Evolutionary conservation across 2,329 filamentous ascomycete genomes (phyloP).

Genomic region (Eutypa lata): DNA sequence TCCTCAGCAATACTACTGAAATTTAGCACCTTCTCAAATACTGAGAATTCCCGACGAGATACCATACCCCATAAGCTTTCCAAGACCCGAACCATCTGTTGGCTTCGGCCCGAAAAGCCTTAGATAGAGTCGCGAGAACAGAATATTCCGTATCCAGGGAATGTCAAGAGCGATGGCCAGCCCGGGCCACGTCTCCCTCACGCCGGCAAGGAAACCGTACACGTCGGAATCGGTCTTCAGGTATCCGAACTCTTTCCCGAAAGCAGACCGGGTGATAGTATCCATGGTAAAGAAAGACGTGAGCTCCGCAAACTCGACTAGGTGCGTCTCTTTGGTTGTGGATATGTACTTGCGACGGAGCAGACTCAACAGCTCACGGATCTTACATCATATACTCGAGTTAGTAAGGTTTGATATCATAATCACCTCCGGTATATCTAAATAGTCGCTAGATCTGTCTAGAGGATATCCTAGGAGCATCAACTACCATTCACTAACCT

Average conservation of each 20-base stretch:
- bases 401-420: no score
- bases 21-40: not conserved
- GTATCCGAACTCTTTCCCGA: constrained; percentile 22
- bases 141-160: constrained; percentile 12
- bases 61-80: constrained; percentile 19
- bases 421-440: no score
- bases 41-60: no score
- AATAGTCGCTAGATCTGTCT: no score
- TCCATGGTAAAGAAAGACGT: constrained; percentile 19
- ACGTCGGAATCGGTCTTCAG: constrained; percentile 15
- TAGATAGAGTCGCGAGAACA: constrained; percentile 13
- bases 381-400: no score
- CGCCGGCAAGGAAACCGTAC: constrained; percentile 11
- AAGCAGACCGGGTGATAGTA: constrained; percentile 18
- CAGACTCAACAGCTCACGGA: constrained; percentile 10
- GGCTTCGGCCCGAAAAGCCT: constrained; percentile 16
- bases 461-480: no score
- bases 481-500: not conserved
- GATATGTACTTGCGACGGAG: constrained; percentile 15
- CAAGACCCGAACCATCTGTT: constrained; percentile 14
- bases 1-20: constrained; percentile 9
- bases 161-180: constrained; percentile 14
- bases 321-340: not conserved
- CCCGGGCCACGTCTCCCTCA: constrained; percentile 3
- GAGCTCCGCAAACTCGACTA: constrained; percentile 15